These are phyloP conservation scores for Tolypocladium paradoxum DNA, from an alignment of 2,329 filamentous ascomycete genomes.

Conservation along the genomic window DNA sequence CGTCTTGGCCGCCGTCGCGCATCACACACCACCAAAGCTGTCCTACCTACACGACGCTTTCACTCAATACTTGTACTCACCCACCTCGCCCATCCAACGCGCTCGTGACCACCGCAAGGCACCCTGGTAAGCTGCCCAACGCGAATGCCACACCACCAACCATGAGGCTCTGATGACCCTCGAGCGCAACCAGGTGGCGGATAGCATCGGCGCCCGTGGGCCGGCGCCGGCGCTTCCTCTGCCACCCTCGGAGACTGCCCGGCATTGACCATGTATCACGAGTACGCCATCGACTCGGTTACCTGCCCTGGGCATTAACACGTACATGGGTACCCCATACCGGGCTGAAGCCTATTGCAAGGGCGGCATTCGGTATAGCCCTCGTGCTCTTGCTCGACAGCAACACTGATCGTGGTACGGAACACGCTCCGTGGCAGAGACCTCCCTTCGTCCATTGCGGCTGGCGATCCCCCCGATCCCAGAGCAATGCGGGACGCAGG, in stretches of 20 bases:
- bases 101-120: background rate
- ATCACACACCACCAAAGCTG: background rate
- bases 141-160: conserved; percentile 1
- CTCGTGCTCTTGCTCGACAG: background rate
- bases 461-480: background rate
- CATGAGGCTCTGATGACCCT: background rate
- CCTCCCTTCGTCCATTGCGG: background rate
- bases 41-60: background rate
- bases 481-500: background rate
- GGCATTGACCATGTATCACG: no score
- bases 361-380: background rate
- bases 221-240: background rate
- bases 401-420: background rate
- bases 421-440: background rate
- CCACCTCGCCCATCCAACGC: background rate
- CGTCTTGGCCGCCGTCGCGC: background rate
- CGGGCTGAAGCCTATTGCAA: background rate
- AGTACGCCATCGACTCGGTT: background rate
- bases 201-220: background rate
- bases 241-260: background rate
- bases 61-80: no score
- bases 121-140: background rate
- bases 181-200: background rate
- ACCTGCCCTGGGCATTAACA: background rate
- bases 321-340: background rate